Evolutionary conservation across 2,329 filamentous ascomycete genomes (phyloP), one percentile per base, ranked within the genome.

Genomic region (Microdochium trichocladiopsis): DNA sequence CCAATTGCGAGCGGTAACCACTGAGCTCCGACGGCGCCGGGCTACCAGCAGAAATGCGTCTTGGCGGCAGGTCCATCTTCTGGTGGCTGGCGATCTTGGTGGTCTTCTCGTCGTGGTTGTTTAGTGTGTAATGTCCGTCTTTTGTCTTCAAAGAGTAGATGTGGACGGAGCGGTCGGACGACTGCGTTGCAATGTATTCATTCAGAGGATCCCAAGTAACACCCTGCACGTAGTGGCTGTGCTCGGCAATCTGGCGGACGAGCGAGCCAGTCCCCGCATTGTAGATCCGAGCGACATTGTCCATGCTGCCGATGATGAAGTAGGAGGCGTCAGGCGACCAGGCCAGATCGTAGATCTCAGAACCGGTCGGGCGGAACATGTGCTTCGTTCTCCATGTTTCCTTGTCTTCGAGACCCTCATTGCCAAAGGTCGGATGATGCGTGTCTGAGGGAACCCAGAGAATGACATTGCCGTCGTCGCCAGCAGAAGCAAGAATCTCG

Each of bases 291-390:
- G 94, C 92, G 66, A 97, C 87, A 68, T 99, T 99, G 73, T 99
- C 94, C 92, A 99, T 97, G 72, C 94, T 97, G 37, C 94, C 94
- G 23, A 95, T 96, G 62, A 99, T 96, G 74, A 99, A 96, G 73
- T 95, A 94, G 37, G 86, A 77, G 37, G 89, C 91, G 69, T 99
- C 94, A n/a, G 95, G 95, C 49, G 94, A 97, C 95, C 94, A 99
- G 50, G 94, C 94, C 53, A 99, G 75, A 69, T 99, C 94, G 72
- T 99, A 99, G 60, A 99, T 97, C 69, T 99, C 94, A 11, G 92
- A 90, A 33, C 92, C 93, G 56, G 88, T 90, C 47, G 92, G 95
- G 56, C 94, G 84, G 70, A 92, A 97, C 94, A 97, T 97, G 67
- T 96, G 90, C 73, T 95, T 97, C 56, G 93, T 88, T 56, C 93